Evolutionary conservation across 305 asterid genomes (phyloP), one percentile per base, ranked within the genome.

Genomic region (Rubia occidens): DNA sequence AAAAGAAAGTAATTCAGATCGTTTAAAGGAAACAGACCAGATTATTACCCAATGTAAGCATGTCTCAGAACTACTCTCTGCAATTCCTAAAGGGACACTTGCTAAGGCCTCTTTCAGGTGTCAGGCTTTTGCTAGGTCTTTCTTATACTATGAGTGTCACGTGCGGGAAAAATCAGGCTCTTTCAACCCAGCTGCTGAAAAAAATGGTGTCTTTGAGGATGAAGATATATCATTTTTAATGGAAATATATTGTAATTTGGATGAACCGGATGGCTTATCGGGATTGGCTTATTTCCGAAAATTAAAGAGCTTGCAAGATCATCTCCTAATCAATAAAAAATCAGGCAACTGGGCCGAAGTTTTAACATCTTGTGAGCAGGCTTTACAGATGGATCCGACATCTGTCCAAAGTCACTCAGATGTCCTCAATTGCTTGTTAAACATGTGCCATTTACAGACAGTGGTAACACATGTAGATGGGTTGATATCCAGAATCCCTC

Each of bases 331-430:
- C 75, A 87, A 89, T 77, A 90, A 87, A 72, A 94, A 87, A 84
- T 88, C 99, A 14, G 99, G 97, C 74, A 90, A 94, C 82, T 94
- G 99, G 99, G 97, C 97, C 60, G 97, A 94, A 82, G 99, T 89
- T 77, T 80, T 94, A 79, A 85, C 94, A 81, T 89, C 87, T 78
- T 88, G 99, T 77, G 97, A 94, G 86, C 99, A 90, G 82, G 95
- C 97, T 73, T 78, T 93, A 83, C 95, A 89, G 85, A 89, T 87
- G 95, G 96, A 90, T 71, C 95, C 97, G 39, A 79, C 77, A 62
- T 86, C 96, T 79, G 91, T 85, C 73, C 93, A 85, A 81, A 81
- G 96, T 83, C 96, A 90, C 67, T 90, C 99, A 69, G 99, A 94
- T 76, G 96, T 91, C 74, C 97, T 94, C 72, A 89, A 94, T 78